A percentile compares a stretch with the other conserved stretches of the same genome.
These are phyloP conservation scores for Suillus spraguei DNA, from an alignment of 768 basidiomycete genomes.

Conservation along the genomic window DNA sequence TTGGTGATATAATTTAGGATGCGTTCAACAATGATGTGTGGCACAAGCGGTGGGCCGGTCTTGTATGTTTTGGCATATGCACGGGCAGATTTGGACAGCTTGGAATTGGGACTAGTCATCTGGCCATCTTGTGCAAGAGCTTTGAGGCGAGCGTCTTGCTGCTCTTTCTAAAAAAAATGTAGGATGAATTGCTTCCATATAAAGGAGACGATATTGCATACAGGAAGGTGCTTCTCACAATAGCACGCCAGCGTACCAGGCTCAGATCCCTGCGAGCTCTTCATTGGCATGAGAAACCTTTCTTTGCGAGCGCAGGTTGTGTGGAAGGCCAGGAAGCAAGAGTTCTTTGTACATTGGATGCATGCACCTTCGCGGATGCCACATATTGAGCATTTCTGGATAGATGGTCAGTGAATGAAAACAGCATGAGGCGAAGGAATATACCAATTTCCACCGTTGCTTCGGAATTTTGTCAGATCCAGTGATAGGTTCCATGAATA, in stretches of 20 bases:
- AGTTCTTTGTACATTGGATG: conserved; percentile 91
- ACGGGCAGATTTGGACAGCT: conserved; percentile 76
- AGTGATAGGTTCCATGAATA: conserved; percentile 98
- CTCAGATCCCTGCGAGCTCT: conserved; percentile 74
- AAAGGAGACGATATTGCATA: conserved; percentile 38
- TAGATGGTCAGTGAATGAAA: conserved; percentile 14
- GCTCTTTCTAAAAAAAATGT: conserved; percentile 55
- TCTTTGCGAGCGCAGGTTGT: conserved; percentile 90
- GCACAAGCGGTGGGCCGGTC: conserved; percentile 91
- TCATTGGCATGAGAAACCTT: conserved; percentile 86
- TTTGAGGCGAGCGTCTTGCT: conserved; percentile 62
- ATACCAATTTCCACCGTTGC: conserved; percentile 90
- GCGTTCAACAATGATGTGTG: conserved; percentile 78
- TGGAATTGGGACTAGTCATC: conserved; percentile 42
- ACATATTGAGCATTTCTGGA: conserved; percentile 66
- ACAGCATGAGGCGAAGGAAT: conserved; percentile 29
- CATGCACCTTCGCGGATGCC: conserved; percentile 75
- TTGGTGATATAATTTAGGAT: conserved; percentile 75
- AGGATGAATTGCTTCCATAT: not conserved
- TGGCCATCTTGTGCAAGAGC: conserved; percentile 49
- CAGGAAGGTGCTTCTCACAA: conserved; percentile 92
- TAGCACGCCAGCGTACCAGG: conserved; percentile 73
- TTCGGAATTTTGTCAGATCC: conserved; percentile 88
- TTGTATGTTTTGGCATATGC: conserved; percentile 93
- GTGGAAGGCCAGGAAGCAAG: conserved; percentile 94